phyloP scores from a whole-genome alignment of 306 rosid genomes.

The Astragalus membranaceus region DNA sequence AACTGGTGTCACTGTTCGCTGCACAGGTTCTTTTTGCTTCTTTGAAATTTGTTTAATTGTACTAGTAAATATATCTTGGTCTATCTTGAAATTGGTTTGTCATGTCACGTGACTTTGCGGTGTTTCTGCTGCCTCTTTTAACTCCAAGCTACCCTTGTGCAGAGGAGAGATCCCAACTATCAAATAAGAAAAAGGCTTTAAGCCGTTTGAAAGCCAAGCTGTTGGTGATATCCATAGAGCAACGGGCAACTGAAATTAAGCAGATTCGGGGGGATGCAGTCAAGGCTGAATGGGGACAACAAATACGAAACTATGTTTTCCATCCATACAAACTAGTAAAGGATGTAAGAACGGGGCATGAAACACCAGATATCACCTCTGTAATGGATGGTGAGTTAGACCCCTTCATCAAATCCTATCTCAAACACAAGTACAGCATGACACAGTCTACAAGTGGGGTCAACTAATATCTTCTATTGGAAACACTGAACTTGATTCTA shows the following conservation, averaged over 20 bases:
- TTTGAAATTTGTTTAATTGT: not conserved
- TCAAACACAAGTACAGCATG: constrained; percentile 60
- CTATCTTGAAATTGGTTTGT: not conserved
- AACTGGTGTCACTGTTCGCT: constrained; percentile 89
- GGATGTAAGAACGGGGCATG: constrained; percentile 82
- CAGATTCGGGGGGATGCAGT: constrained; percentile 92
- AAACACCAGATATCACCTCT: constrained; percentile 67
- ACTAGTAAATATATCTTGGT: not conserved
- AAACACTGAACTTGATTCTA: not conserved
- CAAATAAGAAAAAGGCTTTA: constrained; percentile 77
- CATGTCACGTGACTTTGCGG: not conserved
- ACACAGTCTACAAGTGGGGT: constrained; percentile 35
- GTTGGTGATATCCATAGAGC: constrained; percentile 86
- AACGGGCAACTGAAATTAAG: constrained; percentile 81
- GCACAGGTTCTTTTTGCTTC: constrained; percentile 61
- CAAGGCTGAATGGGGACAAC: constrained; percentile 99
- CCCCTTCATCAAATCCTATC: constrained; percentile 81
- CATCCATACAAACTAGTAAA: constrained; percentile 94
- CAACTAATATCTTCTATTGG: constrained; percentile 5
- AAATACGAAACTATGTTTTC: constrained; percentile 88
- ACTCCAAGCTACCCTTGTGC: constrained; percentile 26
- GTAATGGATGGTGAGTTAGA: constrained; percentile 97
- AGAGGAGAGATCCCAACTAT: constrained; percentile 94
- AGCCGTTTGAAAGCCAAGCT: constrained; percentile 87
- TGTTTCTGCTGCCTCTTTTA: not conserved